Evolutionary conservation across 2,329 filamentous ascomycete genomes (phyloP).

Genomic region (Colletotrichum falcatum): DNA sequence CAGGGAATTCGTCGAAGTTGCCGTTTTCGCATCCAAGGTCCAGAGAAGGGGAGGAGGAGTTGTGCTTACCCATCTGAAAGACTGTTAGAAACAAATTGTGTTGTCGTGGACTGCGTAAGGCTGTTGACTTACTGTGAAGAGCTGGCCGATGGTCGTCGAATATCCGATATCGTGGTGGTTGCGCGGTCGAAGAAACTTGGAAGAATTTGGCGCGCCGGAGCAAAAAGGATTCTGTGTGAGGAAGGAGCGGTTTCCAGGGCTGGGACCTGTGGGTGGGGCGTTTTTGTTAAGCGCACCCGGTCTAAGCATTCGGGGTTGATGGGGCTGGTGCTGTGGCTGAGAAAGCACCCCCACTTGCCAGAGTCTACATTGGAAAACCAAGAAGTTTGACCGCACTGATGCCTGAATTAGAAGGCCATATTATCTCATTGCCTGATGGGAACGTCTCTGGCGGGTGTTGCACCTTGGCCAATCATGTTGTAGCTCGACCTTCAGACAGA

Average conservation of each 20-base stretch:
- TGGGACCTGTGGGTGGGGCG: conserved; percentile 18
- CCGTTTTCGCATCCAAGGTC: conserved; percentile 25
- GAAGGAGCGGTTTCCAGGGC: conserved; percentile 14
- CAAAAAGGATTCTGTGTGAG: conserved; percentile 28
- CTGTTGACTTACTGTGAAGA: conserved; percentile 42
- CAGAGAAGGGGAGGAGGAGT: conserved; percentile 40
- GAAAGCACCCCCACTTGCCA: not conserved
- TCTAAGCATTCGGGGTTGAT: not conserved
- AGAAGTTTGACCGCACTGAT: not conserved
- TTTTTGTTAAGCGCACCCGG: conserved; percentile 31
- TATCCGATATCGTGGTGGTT: conserved; percentile 42
- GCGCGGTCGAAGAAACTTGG: conserved; percentile 37
- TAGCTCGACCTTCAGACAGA: not conserved
- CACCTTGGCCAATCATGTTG: conserved; percentile 27
- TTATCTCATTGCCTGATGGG: not conserved
- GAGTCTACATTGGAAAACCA: not conserved
- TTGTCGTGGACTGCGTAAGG: not conserved
- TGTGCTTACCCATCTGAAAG: conserved; percentile 71
- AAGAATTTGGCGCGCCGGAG: conserved; percentile 24
- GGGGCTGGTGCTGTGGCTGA: conserved; percentile 24
- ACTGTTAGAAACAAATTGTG: conserved; percentile 52
- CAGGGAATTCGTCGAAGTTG: conserved; percentile 11
- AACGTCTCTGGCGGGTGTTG: not conserved
- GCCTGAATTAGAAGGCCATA: not conserved
- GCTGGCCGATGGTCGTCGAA: conserved; percentile 42